Base-by-base conservation (phyloP, 2,329 filamentous ascomycete genomes). In the Botrytis porri region DNA sequence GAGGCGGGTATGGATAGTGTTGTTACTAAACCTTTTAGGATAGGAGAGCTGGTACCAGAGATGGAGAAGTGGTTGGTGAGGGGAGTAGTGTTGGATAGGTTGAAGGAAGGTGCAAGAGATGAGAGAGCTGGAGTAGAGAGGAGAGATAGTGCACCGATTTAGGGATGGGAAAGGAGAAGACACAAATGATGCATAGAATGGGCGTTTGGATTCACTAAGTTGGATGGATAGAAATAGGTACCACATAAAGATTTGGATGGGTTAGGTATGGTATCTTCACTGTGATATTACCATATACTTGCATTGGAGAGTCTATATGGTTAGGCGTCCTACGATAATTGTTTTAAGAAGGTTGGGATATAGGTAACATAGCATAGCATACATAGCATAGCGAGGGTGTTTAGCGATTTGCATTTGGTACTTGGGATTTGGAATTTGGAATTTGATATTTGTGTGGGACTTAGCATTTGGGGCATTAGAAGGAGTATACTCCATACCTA, bases 11-110 rank as follows among this genome's bases (percentile, higher is more conserved):
- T 77, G 76, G 88, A 92, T 77, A 89, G 89, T 78, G 88, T 93
- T 32, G 85, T 94, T 29, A 87, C 90, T n/a, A 93, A 93, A 81
- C 91, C 91, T 14, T 93, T 92, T 78, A 84, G 87, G 48, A 90
- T 90, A 77, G 84, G 85, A 8, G 88, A 90, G 75, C 79, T 92
- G 59, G 83, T 90, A 48, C 85, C 87, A 73, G 89, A 87, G 83
- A 89, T 92, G 81, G 83, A 85, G 76, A 78, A 39, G 62, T 72
- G 62, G 62, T 32, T 60, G 10, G 37, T 22, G 29, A 64, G 45
- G 22, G 70, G 70, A 14, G 37, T 67, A n/a, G 25, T 67, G 18
- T 32, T 67, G n/a, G 48, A 67, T 41, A 22, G 9, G 9, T 10
- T 7, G 10, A 67, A 41, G 35, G 65, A 67, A 37, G 48, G n/a